Conservation (phyloP, 2,329 filamentous ascomycete genomes). For the Clarireedia hainanense region DNA sequence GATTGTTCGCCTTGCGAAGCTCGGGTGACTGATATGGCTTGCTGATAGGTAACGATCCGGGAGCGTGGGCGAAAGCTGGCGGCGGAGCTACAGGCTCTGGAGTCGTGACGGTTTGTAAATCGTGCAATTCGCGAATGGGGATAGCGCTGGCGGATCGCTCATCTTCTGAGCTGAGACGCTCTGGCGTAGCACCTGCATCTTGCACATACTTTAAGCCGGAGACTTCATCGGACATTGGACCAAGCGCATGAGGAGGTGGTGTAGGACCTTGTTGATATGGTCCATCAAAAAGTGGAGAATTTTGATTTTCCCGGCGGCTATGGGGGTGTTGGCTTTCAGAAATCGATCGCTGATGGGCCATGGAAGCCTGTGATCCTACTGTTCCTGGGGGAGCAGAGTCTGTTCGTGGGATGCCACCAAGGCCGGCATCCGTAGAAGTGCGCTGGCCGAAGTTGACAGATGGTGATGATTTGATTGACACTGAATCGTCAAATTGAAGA, state of each 20-base stretch:
- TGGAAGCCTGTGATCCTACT: conserved; percentile 16
- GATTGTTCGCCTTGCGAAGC: conserved; percentile 71
- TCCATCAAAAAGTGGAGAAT: conserved; percentile 21
- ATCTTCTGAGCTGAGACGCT: conserved; percentile 50
- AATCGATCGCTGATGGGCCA: conserved; percentile 24
- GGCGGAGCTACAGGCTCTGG: conserved; percentile 72
- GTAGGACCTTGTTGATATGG: conserved; percentile 19
- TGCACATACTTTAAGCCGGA: conserved; percentile 35
- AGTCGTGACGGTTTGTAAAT: conserved; percentile 45
- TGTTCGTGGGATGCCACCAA: conserved; percentile 30
- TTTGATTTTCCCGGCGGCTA: conserved; percentile 20
- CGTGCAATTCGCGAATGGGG: conserved; percentile 44
- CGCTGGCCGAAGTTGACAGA: conserved; percentile 31
- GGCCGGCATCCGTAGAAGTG: conserved; percentile 12
- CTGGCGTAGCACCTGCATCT: conserved; percentile 41
- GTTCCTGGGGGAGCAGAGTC: conserved; percentile 44
- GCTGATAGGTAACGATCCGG: conserved; percentile 60
- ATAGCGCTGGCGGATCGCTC: conserved; percentile 35
- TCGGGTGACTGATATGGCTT: conserved; percentile 70
- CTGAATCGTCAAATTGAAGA: conserved; percentile 50
- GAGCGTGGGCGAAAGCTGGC: conserved; percentile 70
- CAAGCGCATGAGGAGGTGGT: conserved; percentile 23
- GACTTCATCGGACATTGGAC: conserved; percentile 7
- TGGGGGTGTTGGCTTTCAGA: conserved; percentile 26
- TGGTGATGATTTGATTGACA: conserved; percentile 43